Conservation (phyloP, 2,329 filamentous ascomycete species). For the Pseudopyricularia cyperi region DNA sequence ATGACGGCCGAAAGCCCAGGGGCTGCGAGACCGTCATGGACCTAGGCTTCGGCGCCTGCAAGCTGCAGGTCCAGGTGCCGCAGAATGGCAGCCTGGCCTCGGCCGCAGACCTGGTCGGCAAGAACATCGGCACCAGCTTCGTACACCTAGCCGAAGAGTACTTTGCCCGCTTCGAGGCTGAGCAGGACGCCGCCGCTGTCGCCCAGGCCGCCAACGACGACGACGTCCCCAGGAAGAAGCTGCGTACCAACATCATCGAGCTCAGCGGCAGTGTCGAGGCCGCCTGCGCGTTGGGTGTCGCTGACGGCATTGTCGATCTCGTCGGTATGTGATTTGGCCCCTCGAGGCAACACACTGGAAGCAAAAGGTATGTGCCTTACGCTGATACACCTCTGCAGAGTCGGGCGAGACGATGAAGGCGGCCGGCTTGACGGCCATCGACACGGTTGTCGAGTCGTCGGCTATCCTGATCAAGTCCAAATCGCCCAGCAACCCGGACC, state of each 20-base stretch:
- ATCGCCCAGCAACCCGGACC: constrained; percentile 61
- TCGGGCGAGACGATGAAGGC: constrained; percentile 98
- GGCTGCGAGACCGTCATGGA: constrained; percentile 81
- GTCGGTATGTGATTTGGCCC: constrained; percentile 54
- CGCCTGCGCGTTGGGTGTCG: constrained; percentile 87
- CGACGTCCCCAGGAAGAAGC: constrained; percentile 25
- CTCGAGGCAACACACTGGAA: neutral
- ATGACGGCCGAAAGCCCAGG: constrained; percentile 29
- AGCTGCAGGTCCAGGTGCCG: constrained; percentile 92
- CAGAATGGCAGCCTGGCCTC: constrained; percentile 62
- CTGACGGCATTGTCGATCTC: constrained; percentile 93
- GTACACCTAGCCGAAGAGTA: constrained; percentile 72
- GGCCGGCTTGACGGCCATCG: constrained; percentile 84
- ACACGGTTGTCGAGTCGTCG: constrained; percentile 78
- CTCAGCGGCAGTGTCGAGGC: constrained; percentile 95
- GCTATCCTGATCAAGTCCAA: constrained; percentile 89
- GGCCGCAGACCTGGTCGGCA: constrained; percentile 71
- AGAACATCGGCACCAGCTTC: constrained; percentile 93
- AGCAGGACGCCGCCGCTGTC: constrained; percentile 24
- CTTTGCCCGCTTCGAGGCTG: constrained; percentile 64
- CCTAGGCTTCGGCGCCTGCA: constrained; percentile 81
- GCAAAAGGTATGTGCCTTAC: neutral
- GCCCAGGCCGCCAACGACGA: constrained; percentile 10
- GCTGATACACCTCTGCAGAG: constrained; percentile 39
- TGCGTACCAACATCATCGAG: constrained; percentile 83